phyloP scores from a whole-genome alignment of 768 basidiomycete genomes.

The Suillus subalutaceus region DNA sequence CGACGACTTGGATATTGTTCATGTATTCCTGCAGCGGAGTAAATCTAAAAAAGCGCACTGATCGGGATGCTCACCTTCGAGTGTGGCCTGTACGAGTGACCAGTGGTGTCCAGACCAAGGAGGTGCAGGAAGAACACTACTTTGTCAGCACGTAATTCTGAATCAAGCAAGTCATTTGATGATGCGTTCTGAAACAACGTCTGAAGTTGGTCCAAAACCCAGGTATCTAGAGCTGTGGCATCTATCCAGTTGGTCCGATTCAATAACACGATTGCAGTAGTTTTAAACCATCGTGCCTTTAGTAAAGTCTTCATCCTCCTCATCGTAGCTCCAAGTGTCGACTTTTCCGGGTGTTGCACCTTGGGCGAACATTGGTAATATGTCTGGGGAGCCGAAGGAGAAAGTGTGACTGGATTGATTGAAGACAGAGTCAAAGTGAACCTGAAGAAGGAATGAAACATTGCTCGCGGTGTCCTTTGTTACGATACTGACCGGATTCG shows the following conservation, averaged over 20 bases:
- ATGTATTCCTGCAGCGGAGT: slow-evolving; percentile 71
- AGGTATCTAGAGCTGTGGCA: slow-evolving; percentile 74
- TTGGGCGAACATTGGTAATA: slow-evolving; percentile 84
- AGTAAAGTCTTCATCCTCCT: slow-evolving; percentile 84
- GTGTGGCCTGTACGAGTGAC: slow-evolving; percentile 84
- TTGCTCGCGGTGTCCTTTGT: background rate
- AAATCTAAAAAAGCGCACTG: background rate
- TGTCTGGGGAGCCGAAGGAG: slow-evolving; percentile 88
- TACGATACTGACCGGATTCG: slow-evolving; percentile 61
- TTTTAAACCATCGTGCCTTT: slow-evolving; percentile 51
- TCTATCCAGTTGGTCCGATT: slow-evolving; percentile 42
- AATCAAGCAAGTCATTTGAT: slow-evolving; percentile 47
- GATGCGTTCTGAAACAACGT: slow-evolving; percentile 67
- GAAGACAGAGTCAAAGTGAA: slow-evolving; percentile 88
- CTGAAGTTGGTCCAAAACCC: slow-evolving; percentile 76
- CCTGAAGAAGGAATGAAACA: slow-evolving; percentile 27
- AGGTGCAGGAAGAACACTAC: slow-evolving; percentile 84
- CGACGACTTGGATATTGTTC: slow-evolving; percentile 80
- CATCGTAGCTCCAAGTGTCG: slow-evolving; percentile 74
- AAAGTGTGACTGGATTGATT: slow-evolving; percentile 79
- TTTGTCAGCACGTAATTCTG: slow-evolving; percentile 56
- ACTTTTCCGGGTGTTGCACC: slow-evolving; percentile 74
- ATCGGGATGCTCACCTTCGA: slow-evolving; percentile 51
- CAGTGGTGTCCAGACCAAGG: slow-evolving; percentile 83
- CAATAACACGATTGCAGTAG: background rate